Evolutionary conservation across 225 moss, liverwort and hornwort genomes (phyloP), one percentile per base, ranked within the genome.

Genomic region (Climacium dendroides): DNA sequence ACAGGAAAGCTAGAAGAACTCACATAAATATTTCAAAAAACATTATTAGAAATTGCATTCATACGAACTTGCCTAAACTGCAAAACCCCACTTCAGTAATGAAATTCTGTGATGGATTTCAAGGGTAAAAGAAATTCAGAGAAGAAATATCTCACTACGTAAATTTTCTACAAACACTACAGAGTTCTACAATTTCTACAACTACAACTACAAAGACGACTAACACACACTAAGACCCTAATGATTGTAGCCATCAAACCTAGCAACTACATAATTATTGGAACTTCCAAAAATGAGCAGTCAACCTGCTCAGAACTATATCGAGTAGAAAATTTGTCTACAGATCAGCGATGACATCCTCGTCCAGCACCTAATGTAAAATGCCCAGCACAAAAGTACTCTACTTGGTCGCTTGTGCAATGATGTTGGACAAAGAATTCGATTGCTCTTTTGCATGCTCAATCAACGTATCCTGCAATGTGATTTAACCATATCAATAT

Each of bases 361-460:
- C 76, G 30, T 34, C 74, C 65, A 88, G 63, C 54, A 61, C 57
- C 57, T 30, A 64, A 63, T 53, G 79, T 37, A 83, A 58, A 39
- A 81, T 65, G 62, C 43, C 80, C 66, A 26, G 30, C 63, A 63
- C 43, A 29, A 66, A 78, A 57, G 43, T 67, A 60, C 55, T 85
- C 91, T 97, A 99, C 91, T 99, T 99, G 59, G 98, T 97, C 85
- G 96, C 98, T 92, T 97, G 96, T 66, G 98, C 98, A 93, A 98
- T 97, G 81, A 99, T 99, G 83, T 97, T 97, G 89, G 95, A 95
- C 88, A 99, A 88, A 77, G 98, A 99, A 91, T 92, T 97, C 55
- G 98, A 95, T 88, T 99, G 96, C 89, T 99, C 98, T 90, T 99
- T 97, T 22, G 98, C 98, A 86, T 99, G 94, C 85, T 99, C 97